Percentiles rank a stretch among this genome's conserved stretches.
Conservation (phyloP, 352 stramenopile species). For the Plasmopara muralis region DNA sequence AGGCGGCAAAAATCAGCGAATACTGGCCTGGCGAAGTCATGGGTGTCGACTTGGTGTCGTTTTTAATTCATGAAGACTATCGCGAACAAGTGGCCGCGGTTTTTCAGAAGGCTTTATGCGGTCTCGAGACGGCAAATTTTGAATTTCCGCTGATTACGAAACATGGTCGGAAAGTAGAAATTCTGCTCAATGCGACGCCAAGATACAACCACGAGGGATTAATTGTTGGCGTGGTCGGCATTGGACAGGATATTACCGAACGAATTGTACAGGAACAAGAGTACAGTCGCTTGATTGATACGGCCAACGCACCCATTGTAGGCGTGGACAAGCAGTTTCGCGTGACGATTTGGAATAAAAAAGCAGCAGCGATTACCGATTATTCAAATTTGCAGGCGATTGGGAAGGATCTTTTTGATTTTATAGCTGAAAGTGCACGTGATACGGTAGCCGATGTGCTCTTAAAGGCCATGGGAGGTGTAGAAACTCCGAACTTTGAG, state of each 20-base stretch:
- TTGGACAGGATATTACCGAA: conserved; percentile 80
- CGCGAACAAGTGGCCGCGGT: conserved; percentile 55
- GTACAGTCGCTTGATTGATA: conserved; percentile 75
- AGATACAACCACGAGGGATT: conserved; percentile 55
- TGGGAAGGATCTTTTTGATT: conserved; percentile 60
- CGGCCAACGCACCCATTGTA: conserved; percentile 78
- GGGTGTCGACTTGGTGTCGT: conserved; percentile 67
- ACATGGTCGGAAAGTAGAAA: conserved; percentile 59
- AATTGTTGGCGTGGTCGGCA: conserved; percentile 68
- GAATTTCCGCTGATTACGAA: conserved; percentile 83
- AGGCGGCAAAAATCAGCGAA: conserved; percentile 82
- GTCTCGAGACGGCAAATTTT: conserved; percentile 64
- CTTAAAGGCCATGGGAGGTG: conserved; percentile 50
- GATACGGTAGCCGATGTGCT: conserved; percentile 60
- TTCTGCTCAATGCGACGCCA: conserved; percentile 71
- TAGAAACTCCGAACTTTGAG: conserved; percentile 80
- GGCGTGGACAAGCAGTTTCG: conserved; percentile 72
- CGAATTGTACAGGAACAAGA: conserved; percentile 76
- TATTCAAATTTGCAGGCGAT: conserved; percentile 86
- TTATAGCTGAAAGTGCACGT: conserved; percentile 61
- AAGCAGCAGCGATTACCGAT: conserved; percentile 81
- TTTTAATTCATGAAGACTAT: conserved; percentile 71
- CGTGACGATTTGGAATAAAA: conserved; percentile 92
- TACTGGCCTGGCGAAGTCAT: conserved; percentile 86
- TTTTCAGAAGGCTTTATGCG: conserved; percentile 62